phyloP scores from a whole-genome alignment of 768 basidiomycete genomes.

The Suillus brevipes region DNA sequence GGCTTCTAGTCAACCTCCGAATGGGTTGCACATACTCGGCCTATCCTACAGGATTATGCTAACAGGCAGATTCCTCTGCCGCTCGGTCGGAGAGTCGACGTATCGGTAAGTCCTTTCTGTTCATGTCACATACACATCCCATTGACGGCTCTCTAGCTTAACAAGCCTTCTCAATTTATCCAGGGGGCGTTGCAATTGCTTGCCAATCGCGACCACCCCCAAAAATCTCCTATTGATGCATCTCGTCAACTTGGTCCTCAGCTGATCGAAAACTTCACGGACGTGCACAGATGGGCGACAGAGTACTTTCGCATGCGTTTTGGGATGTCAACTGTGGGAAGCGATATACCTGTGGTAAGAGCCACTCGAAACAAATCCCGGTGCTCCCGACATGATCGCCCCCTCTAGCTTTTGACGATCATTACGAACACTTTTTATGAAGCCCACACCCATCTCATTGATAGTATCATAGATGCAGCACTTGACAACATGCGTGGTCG shows the following conservation, averaged over 20 bases:
- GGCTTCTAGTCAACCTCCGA: constrained; percentile 17
- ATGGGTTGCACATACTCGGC: constrained; percentile 26
- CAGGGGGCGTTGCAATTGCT: constrained; percentile 29
- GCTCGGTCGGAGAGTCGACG: constrained; percentile 23
- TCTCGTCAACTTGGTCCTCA: constrained; percentile 29
- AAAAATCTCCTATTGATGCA: constrained; percentile 7
- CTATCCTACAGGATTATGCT: constrained; percentile 28
- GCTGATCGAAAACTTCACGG: constrained; percentile 31
- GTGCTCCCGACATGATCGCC: too few relatives aligned
- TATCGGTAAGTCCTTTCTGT: constrained; percentile 20
- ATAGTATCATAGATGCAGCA: constrained; percentile 26
- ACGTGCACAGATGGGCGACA: constrained; percentile 26
- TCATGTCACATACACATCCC: background rate
- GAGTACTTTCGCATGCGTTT: constrained; percentile 30
- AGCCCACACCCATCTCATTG: constrained; percentile 29
- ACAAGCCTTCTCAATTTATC: constrained; percentile 26
- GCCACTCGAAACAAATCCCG: background rate
- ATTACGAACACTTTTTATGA: constrained; percentile 33
- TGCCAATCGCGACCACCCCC: constrained; percentile 25
- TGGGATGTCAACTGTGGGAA: constrained; percentile 13
- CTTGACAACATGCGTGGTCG: constrained; percentile 24
- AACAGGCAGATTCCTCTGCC: constrained; percentile 28
- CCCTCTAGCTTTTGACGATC: constrained; percentile 27
- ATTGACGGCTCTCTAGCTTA: constrained; percentile 20
- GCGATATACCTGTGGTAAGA: constrained; percentile 22